Evolutionary conservation across 140 eudicot species (phyloP).

Genomic region (Senecio squalidus): DNA sequence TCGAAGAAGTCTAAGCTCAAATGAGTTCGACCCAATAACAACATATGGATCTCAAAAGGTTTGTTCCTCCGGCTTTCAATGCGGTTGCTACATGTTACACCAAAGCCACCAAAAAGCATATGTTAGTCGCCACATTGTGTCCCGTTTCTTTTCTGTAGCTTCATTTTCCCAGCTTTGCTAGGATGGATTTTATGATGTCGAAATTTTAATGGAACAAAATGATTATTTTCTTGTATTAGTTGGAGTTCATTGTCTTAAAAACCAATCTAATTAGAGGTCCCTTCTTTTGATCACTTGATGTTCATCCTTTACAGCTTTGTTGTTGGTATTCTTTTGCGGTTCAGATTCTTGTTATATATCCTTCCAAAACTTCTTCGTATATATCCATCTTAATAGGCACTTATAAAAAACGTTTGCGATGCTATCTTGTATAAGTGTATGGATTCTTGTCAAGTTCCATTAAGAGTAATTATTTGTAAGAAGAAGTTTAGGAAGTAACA

Average conservation of each 20-base stretch:
- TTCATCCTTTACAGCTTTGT: background rate
- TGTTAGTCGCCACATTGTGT: background rate
- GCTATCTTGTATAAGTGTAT: too few species aligned
- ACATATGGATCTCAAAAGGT: slow-evolving; percentile 8
- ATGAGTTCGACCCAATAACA: slow-evolving; percentile 20
- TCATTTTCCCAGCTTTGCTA: background rate
- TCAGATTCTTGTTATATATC: too few species aligned
- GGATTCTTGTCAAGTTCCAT: too few species aligned
- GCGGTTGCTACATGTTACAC: slow-evolving; percentile 7
- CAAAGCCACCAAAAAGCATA: background rate
- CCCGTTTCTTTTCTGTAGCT: background rate
- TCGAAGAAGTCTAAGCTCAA: slow-evolving; percentile 77
- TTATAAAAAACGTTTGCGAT: too few species aligned
- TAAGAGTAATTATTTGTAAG: too few species aligned
- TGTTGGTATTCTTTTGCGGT: background rate
- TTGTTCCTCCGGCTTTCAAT: background rate
- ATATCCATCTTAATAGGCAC: too few species aligned
- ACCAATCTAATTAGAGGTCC: background rate
- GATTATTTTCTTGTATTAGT: slow-evolving; percentile 6
- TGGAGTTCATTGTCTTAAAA: background rate
- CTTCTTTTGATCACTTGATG: background rate
- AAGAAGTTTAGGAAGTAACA: too few species aligned
- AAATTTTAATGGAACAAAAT: background rate
- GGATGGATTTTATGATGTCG: slow-evolving; percentile 1
- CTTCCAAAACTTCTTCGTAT: too few species aligned